Evolutionary conservation across 768 basidiomycete species (phyloP).

Genomic region (Terana coerulea): DNA sequence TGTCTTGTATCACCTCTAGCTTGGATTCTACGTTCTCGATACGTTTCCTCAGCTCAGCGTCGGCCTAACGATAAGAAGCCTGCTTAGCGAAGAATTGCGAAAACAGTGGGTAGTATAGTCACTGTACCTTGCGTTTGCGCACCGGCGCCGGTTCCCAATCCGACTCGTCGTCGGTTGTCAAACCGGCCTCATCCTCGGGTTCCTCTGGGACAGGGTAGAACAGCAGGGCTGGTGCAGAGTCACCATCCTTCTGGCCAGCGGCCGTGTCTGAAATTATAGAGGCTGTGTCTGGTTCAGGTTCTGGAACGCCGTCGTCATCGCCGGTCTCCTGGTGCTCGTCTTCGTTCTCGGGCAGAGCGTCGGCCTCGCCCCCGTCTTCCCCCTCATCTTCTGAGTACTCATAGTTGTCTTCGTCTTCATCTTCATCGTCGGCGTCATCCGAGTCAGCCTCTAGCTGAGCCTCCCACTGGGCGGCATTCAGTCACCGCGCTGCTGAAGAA

Average conservation of each 20-base stretch:
- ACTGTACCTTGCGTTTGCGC: conserved; percentile 2
- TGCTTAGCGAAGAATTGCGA: neutral
- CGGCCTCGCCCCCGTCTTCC: neutral
- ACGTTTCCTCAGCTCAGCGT: neutral
- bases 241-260: too few relatives aligned
- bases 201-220: conserved; percentile 1
- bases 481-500: neutral
- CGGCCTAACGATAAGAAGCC: neutral
- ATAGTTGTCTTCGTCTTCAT: neutral
- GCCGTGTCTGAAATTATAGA: too few relatives aligned
- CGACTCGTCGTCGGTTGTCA: neutral
- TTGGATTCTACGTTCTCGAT: neutral
- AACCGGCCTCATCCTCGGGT: conserved; percentile 2
- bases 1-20: neutral
- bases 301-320: too few relatives aligned
- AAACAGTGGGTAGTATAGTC: neutral
- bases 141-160: conserved; percentile 4
- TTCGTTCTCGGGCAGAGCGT: neutral
- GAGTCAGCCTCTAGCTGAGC: too few relatives aligned
- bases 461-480: too few relatives aligned
- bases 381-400: neutral
- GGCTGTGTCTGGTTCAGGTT: too few relatives aligned
- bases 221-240: too few relatives aligned
- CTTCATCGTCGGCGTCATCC: neutral
- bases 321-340: too few relatives aligned